Conservation (phyloP, 345 rosid genomes). For the Citrus trifoliata region DNA sequence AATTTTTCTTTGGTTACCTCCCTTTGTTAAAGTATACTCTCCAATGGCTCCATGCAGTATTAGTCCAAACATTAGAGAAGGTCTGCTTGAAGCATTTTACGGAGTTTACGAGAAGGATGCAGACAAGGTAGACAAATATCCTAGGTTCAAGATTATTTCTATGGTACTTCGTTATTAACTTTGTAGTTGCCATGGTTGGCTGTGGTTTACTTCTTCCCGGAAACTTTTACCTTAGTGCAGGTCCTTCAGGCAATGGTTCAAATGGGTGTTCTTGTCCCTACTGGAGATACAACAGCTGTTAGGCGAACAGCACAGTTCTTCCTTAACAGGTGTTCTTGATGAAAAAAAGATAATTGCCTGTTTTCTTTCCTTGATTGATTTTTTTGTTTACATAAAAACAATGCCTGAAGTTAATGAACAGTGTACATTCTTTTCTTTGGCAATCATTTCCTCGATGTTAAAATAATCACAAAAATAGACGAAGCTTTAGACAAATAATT, state of each 20-base stretch:
- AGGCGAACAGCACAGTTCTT: conserved; percentile 93
- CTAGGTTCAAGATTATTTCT: conserved; percentile 2
- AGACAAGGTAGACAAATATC: conserved; percentile 60
- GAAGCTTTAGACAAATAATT: neutral
- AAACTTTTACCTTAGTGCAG: conserved; percentile 27
- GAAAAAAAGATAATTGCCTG: neutral
- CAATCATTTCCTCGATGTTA: neutral
- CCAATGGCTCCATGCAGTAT: conserved; percentile 50
- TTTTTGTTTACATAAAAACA: neutral
- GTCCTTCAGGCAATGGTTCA: conserved; percentile 95
- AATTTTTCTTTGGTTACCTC: conserved; percentile 13
- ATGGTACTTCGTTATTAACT: neutral
- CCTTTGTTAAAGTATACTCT: conserved; percentile 1
- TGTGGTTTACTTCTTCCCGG: neutral
- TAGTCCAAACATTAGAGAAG: conserved; percentile 92
- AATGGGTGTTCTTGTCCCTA: conserved; percentile 99
- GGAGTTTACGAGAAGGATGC: conserved; percentile 96
- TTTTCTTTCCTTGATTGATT: neutral
- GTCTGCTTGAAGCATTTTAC: conserved; percentile 81
- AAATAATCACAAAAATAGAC: neutral
- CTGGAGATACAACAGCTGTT: conserved; percentile 97
- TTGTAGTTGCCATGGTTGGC: conserved; percentile 5
- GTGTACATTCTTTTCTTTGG: neutral
- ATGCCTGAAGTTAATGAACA: neutral
- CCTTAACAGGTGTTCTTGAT: conserved; percentile 68